These are phyloP conservation scores for Vitis amurensis DNA, from an alignment of 164 flowering plant species.

Conservation along the genomic window DNA sequence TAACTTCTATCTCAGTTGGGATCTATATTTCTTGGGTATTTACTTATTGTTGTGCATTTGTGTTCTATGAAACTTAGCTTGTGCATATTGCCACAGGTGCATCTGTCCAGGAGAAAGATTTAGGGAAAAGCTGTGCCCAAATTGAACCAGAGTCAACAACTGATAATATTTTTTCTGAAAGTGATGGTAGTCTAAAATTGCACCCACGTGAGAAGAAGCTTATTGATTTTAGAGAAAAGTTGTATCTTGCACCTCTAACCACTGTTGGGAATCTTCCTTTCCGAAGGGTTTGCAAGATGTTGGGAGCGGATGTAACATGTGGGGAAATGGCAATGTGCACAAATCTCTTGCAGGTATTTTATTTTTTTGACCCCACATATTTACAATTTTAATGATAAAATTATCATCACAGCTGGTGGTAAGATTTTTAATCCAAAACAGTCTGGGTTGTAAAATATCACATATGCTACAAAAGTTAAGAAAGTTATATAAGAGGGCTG, in stretches of 20 bases:
- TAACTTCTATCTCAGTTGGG: background rate
- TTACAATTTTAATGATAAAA: too few relatives aligned
- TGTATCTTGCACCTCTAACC: constrained; percentile 95
- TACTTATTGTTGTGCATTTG: background rate
- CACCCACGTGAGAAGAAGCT: constrained; percentile 90
- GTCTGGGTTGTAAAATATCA: too few relatives aligned
- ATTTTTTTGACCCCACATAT: background rate
- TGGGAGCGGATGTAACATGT: constrained; percentile 97
- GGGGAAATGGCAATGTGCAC: constrained; percentile 99
- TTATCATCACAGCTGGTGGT: too few relatives aligned
- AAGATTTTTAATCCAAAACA: too few relatives aligned
- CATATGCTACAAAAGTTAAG: too few relatives aligned
- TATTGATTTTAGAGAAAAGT: constrained; percentile 81
- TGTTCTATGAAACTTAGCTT: background rate
- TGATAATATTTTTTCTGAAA: constrained; percentile 32
- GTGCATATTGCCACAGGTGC: constrained; percentile 26
- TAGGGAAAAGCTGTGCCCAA: constrained; percentile 16
- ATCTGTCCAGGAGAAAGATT: constrained; percentile 18
- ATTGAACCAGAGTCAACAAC: constrained; percentile 23
- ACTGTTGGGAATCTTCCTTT: constrained; percentile 98
- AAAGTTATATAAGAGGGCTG: too few relatives aligned
- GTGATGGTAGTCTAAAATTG: constrained; percentile 57
- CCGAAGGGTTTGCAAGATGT: constrained; percentile 79
- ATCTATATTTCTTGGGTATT: background rate
- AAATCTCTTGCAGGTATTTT: constrained; percentile 88